Base-by-base conservation (phyloP, 2,329 filamentous ascomycete genomes). In the Botrytis byssoidea region DNA sequence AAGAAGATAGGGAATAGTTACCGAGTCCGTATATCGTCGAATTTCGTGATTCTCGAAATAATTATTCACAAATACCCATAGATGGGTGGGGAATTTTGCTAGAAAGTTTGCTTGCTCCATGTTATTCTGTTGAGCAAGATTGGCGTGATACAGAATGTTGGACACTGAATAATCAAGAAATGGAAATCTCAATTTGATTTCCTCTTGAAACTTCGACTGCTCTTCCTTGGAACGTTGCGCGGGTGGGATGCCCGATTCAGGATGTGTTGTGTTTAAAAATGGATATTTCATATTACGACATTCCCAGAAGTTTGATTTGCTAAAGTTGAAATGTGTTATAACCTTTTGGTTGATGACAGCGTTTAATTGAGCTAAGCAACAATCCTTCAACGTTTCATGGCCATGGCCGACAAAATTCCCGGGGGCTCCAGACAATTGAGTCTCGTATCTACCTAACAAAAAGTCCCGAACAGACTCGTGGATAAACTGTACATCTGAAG, bases 91-190 rank as follows among this genome's bases (percentile, higher is more conserved):
- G 48, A 84, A 83, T 8, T 76, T 40, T 8, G 71, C 42, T 1
- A 86, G 44, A 74, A 85, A 84, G 0, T 74, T 63, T 5, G 71
- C 55, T 75, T 86, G 83, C 6, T 76, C 44, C 46, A 83, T 76
- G 3, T 73, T 75, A 77, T 74, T 75, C 6, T 76, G 74, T 71
- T 81, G 77, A 59, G 84, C 83, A 48, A 29, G 42, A 60, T 86
- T 77, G 16, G 85, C 81, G 73, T 87, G 85, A 65, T 78, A 74
- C 25, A 87, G 77, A 16, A 86, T 59, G 70, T 84, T 80, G 8
- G 78, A 75, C 25, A 82, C 78, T 29, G 85, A 82, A 76, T 88
- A 87, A 67, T 83, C 75, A 9, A 89, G 79, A 64, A 89, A 86
- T 1, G 85, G 84, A 71, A 82, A 85, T 20, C 75, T 76, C 3